A percentile compares a stretch with the other conserved stretches of the same genome.
These are phyloP conservation scores for Fulvia fulva DNA, from an alignment of 2,329 filamentous ascomycete genomes.

Conservation along the genomic window DNA sequence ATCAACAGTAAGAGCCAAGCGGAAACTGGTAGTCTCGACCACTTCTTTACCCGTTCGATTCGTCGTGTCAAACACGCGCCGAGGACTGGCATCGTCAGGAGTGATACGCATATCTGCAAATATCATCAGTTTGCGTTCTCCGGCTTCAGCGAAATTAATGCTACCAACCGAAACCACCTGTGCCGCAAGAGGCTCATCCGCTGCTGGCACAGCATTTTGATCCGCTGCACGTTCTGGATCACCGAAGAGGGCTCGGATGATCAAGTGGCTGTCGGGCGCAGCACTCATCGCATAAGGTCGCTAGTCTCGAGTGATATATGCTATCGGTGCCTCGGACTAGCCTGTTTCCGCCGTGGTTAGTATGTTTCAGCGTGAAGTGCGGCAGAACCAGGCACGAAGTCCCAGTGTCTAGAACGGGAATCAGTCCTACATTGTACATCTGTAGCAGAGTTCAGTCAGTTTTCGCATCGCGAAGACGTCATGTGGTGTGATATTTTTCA, in stretches of 20 bases:
- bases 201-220: neutral
- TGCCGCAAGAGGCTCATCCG: neutral
- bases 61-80: conserved; percentile 15
- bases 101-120: conserved; percentile 12
- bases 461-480: neutral
- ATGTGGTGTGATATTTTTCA: neutral
- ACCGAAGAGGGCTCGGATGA: neutral
- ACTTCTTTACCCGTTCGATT: conserved; percentile 11
- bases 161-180: neutral
- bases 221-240: neutral
- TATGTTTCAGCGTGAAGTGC: neutral
- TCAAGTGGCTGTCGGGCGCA: neutral
- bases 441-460: neutral
- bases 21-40: conserved; percentile 11
- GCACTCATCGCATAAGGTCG: neutral
- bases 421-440: neutral
- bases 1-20: conserved; percentile 10
- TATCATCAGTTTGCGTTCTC: neutral
- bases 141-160: neutral
- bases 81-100: conserved; percentile 13
- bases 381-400: neutral
- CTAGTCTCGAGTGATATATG: neutral
- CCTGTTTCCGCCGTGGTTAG: neutral
- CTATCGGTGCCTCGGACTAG: neutral
- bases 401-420: neutral